Evolutionary conservation across 352 stramenopile species (phyloP).

Genomic region (Pythium monospermum): DNA sequence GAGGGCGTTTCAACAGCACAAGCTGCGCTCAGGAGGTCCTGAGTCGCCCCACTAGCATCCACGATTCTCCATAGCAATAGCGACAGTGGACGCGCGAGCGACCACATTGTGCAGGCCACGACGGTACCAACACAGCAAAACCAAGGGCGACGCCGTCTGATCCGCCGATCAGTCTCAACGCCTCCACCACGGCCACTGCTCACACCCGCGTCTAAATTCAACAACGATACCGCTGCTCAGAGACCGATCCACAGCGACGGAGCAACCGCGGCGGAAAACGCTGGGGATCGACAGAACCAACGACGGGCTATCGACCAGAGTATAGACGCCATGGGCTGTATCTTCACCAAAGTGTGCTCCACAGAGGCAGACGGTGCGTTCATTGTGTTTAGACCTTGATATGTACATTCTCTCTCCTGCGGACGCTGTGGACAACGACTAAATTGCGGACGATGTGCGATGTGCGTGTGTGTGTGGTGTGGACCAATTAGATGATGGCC

Average conservation of each 20-base stretch:
- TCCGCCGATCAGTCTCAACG: conserved; percentile 7
- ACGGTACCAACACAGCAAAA: conserved; percentile 3
- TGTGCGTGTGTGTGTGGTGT: no score
- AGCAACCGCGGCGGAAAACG: conserved; percentile 6
- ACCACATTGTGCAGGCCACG: neutral
- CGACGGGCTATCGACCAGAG: neutral
- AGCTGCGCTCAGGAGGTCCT: conserved; percentile 19
- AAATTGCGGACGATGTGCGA: neutral
- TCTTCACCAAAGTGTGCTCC: conserved; percentile 43
- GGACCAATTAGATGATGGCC: conserved; percentile 4
- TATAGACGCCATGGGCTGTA: conserved; percentile 39
- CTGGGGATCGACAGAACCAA: conserved; percentile 8
- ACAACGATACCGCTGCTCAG: neutral
- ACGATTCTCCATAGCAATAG: conserved; percentile 15
- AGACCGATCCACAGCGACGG: neutral
- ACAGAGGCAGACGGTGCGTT: conserved; percentile 25
- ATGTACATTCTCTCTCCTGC: neutral
- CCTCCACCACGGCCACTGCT: neutral
- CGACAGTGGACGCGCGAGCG: conserved; percentile 1
- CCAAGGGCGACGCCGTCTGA: conserved; percentile 16
- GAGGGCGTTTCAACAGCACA: conserved; percentile 14
- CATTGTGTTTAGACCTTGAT: neutral
- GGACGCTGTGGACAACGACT: neutral
- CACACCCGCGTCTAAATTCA: neutral
- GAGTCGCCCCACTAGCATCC: conserved; percentile 7